Evolutionary conservation across 331 rosid species (phyloP), one percentile per base, ranked within the genome.

Genomic region (Malus hybrid): DNA sequence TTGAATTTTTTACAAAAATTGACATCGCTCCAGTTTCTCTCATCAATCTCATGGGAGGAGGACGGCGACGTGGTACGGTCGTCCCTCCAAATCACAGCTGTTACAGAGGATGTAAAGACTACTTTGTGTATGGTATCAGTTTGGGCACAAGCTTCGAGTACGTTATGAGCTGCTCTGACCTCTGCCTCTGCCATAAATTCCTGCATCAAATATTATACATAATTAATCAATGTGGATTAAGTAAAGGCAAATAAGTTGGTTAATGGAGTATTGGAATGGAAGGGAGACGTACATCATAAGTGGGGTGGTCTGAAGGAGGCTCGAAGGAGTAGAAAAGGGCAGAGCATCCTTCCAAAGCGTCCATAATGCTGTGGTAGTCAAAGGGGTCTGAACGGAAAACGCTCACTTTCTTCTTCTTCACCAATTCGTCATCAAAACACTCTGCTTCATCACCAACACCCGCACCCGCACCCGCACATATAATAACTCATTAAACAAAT

Each of bases 101-200:
- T 82, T 16, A 74, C 52, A 11, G 86, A 82, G 33, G 86, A 82
- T 5, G 86, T 69, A 33, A 82, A 82, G 33, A 82, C 68, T 4
- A 82, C 86, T 57, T 75, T 82, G 6, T 82, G 62, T 2, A 82
- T 64, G 50, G 80, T 74, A 4, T 82, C 77, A 2, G 82, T 82
- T 33, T 78, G 86, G 12, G 82, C 82, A 78, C 86, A 82, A 36
- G 86, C 86, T 78, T 82, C 86, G 75, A 82, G 82, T 12, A 82
- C 82, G 46, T 82, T 82, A 61, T 82, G 86, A 74, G 86, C 86
- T 64, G 86, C 86, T 70, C 82, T 78, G 8, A 82, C 86, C 82
- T 82, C 86, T 5, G 60, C 39, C 22, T 82, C 86, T 26, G 69
- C 77, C 86, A 82, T 74, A 62, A 70, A 74, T 82, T 82, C 86